Base-by-base conservation (phyloP, 1,139 yeast genomes). In the Kodamaea plutei region DNA sequence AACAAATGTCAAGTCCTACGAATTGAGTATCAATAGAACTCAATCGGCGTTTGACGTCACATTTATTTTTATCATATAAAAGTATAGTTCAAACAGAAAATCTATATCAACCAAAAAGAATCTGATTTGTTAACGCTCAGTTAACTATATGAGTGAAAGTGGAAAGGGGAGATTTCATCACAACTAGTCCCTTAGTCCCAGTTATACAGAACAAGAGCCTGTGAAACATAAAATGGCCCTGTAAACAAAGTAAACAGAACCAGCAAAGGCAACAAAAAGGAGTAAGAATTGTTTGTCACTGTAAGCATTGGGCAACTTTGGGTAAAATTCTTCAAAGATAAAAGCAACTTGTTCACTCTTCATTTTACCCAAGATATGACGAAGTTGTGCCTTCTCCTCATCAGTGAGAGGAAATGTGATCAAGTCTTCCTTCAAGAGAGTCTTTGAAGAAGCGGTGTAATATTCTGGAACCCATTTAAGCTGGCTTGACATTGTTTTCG, bases 281-380 rank as follows among this genome's bases (percentile, higher is more conserved):
- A 8, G 8, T 2, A 28, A 5, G 6, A 31, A 8, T 11, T 20
- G 23, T 8, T 6, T 13, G 11, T 31, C 35, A 8, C 20, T 8
- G 15, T 28, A 27, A 7, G 28, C 23, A 7, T 16, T 15, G 3
- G 35, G 35, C 26, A 31, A 27, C 17, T 28, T 18, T 7, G 35
- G 35, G 13, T 27, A 31, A 21, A 20, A 31, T 25, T 31, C 35
- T 17, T 28, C 35, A 24, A 31, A 23, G 18, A 31, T 26, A 10
- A 31, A 31, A 4, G 26, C 29, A 10, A 25, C 23, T 16, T 31
- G 35, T 9, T 31, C 35, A 15, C 19, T n/a, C n/a, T 21, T 20
- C 31, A 31, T 27, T 17, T 28, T 31, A 14, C 35, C 35, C 26
- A 31, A 15, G 9, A 31, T 12, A 10, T 31, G 21, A 12, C 16